Percentiles rank a stretch among this genome's conserved stretches.
phyloP scores from a whole-genome alignment of 2,329 filamentous ascomycete species.

The Colletotrichum kahawae region DNA sequence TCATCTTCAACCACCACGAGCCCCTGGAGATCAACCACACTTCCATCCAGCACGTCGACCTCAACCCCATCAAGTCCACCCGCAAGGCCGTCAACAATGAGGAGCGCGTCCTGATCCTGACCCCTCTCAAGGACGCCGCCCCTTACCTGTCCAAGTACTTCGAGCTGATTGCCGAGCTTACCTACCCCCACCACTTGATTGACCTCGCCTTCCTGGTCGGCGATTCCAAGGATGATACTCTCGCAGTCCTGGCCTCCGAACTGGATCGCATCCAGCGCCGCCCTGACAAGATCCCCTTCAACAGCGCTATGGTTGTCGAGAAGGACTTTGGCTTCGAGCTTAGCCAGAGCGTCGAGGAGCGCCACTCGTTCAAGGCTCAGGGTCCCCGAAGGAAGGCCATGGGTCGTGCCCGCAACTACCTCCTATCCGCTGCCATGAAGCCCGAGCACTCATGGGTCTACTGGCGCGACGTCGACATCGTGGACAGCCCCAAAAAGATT shows the following conservation, averaged over 20 bases:
- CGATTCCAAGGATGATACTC: conserved; percentile 88
- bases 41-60: conserved; percentile 79
- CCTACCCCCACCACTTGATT: conserved; percentile 94
- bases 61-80: conserved; percentile 85
- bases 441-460: conserved; percentile 98
- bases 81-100: conserved; percentile 78
- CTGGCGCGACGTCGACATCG: conserved; percentile 97
- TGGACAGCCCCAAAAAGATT: conserved; percentile 85
- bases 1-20: conserved; percentile 95
- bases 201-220: conserved; percentile 94
- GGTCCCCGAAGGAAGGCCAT: conserved; percentile 89
- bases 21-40: conserved; percentile 83
- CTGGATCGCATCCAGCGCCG: conserved; percentile 86
- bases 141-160: conserved; percentile 87
- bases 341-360: conserved; percentile 81
- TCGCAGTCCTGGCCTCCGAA: conserved; percentile 84
- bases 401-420: conserved; percentile 89
- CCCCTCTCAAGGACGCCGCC: conserved; percentile 89
- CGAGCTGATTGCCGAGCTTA: conserved; percentile 86
- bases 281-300: conserved; percentile 81
- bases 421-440: conserved; percentile 83
- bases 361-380: conserved; percentile 87
- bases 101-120: conserved; percentile 90
- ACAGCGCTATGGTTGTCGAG: conserved; percentile 82
- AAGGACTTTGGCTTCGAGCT: conserved; percentile 85